Evolutionary conservation across 148 eudicot genomes (phyloP).

Genomic region (Polygonum maritimum): DNA sequence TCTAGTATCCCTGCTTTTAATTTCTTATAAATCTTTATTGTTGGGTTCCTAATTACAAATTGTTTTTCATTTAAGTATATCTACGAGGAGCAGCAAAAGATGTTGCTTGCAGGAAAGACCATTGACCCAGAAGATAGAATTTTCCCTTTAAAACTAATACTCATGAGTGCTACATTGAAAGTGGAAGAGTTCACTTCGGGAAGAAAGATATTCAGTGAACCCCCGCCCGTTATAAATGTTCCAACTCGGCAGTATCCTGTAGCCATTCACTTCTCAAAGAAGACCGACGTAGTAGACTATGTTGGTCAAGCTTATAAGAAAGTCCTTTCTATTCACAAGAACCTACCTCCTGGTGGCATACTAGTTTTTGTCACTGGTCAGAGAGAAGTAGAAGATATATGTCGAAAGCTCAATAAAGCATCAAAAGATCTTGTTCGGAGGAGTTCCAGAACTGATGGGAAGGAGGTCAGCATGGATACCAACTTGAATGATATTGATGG

Average conservation of each 20-base stretch:
- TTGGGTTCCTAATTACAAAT: neutral
- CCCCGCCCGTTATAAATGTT: conserved; percentile 66
- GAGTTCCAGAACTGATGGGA: conserved; percentile 14
- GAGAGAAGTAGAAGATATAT: conserved; percentile 79
- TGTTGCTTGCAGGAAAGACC: conserved; percentile 36
- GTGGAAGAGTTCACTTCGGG: conserved; percentile 77
- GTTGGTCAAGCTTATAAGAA: conserved; percentile 83
- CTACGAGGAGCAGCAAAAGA: conserved; percentile 46
- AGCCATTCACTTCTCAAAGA: conserved; percentile 56
- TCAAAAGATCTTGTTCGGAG: conserved; percentile 38
- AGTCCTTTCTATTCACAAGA: conserved; percentile 84
- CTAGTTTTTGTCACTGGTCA: conserved; percentile 93
- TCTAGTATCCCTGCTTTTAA: neutral
- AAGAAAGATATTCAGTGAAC: conserved; percentile 40
- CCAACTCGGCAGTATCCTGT: conserved; percentile 68
- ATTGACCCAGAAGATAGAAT: conserved; percentile 8
- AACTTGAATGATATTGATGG: conserved; percentile 30
- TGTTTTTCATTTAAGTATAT: conserved; percentile 21
- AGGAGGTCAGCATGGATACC: conserved; percentile 18
- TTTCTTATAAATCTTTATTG: too few species aligned
- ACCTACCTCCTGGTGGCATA: conserved; percentile 83
- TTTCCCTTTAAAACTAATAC: conserved; percentile 31
- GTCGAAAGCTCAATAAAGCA: conserved; percentile 63
- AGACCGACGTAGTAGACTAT: conserved; percentile 69
- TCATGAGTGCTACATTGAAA: conserved; percentile 94